Evolutionary conservation across 768 basidiomycete genomes (phyloP).

Genomic region (Termitomyces bulborhizus): DNA sequence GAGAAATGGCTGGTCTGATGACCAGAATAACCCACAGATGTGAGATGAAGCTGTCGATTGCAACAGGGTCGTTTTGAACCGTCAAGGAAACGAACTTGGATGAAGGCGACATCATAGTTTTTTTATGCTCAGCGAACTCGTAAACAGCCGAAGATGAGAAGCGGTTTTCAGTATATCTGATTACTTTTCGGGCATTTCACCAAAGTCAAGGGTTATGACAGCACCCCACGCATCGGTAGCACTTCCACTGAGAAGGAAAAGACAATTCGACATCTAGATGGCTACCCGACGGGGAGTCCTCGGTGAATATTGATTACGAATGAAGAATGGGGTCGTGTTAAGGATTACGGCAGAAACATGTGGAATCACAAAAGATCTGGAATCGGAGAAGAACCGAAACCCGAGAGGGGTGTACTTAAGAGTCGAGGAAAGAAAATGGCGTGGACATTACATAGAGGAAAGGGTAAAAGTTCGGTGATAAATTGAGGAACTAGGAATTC

Average conservation of each 20-base stretch:
- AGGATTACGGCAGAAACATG: constrained; percentile 4
- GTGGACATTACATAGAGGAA: constrained; percentile 5
- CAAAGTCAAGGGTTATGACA: constrained; percentile 3
- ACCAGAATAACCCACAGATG: not conserved
- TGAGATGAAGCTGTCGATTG: not conserved
- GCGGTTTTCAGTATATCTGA: not conserved
- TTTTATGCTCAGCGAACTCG: not conserved
- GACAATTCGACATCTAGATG: constrained; percentile 8
- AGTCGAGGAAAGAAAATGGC: constrained; percentile 4
- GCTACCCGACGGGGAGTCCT: constrained; percentile 26
- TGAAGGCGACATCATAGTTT: not conserved
- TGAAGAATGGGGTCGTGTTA: constrained; percentile 27
- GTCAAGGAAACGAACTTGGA: not conserved
- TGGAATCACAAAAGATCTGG: constrained; percentile 4
- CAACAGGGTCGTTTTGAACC: not conserved
- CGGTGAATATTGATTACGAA: constrained; percentile 34
- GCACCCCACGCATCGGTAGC: not conserved
- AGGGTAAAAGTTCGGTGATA: constrained; percentile 35
- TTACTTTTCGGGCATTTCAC: not conserved
- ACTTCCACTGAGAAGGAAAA: not conserved
- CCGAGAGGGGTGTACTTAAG: not conserved
- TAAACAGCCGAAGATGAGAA: not conserved
- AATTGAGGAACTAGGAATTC: constrained; percentile 21
- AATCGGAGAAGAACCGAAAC: constrained; percentile 9
- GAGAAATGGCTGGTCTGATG: constrained; percentile 4